Evolutionary conservation across 2,329 filamentous ascomycete species (phyloP).

Genomic region (Monilinia laxa): DNA sequence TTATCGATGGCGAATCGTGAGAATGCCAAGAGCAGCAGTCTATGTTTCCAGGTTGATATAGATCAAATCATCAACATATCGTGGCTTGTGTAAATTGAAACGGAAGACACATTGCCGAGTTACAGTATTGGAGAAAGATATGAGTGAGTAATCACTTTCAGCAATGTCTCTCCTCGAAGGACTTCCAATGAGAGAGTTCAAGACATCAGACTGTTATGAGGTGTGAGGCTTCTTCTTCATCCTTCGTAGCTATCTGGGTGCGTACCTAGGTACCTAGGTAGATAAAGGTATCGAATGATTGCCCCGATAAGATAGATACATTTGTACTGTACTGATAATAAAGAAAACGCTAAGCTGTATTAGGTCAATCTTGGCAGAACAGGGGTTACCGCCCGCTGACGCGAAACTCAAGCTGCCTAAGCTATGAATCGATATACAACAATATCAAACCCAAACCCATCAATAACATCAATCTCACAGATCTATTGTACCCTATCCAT

Average conservation of each 20-base stretch:
- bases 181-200: too few relatives aligned
- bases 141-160: neutral
- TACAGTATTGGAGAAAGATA: neutral
- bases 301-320: neutral
- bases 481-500: neutral
- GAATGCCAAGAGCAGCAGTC: neutral
- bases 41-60: neutral
- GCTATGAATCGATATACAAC: conserved; percentile 26
- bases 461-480: conserved; percentile 3
- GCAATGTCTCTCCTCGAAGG: neutral
- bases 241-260: too few relatives aligned
- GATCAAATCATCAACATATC: neutral
- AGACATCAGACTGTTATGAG: too few relatives aligned
- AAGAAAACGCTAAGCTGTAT: neutral
- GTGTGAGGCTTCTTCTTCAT: too few relatives aligned
- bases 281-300: neutral
- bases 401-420: conserved; percentile 36
- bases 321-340: neutral
- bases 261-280: too few relatives aligned
- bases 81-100: conserved; percentile 1
- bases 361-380: neutral
- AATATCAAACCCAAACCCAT: conserved; percentile 34
- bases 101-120: neutral
- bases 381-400: conserved; percentile 25
- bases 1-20: neutral